Evolutionary conservation across 225 moss, liverwort and hornwort genomes (phyloP).

Genomic region (Lunularia cruciata): DNA sequence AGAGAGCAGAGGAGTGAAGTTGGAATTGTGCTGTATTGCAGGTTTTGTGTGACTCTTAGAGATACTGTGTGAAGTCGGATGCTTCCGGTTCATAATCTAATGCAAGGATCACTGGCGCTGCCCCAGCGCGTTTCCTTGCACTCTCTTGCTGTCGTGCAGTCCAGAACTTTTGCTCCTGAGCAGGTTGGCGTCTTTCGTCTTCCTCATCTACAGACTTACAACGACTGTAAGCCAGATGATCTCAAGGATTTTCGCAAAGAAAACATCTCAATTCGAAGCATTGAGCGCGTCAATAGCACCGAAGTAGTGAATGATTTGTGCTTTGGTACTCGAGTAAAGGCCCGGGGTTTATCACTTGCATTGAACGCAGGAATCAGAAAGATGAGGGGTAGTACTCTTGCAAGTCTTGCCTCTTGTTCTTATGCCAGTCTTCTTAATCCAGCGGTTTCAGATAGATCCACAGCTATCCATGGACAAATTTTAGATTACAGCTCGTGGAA

Average conservation of each 20-base stretch:
- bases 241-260: no score
- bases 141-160: constrained; percentile 7
- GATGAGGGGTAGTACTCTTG: constrained; percentile 21
- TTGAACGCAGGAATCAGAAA: background rate
- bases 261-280: background rate
- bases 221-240: background rate
- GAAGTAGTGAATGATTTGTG: background rate
- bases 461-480: background rate
- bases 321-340: background rate
- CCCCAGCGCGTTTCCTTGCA: constrained; percentile 27
- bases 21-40: no score
- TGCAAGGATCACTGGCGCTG: constrained; percentile 30
- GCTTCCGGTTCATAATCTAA: background rate
- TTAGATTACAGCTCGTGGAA: constrained; percentile 9
- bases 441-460: background rate
- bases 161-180: constrained; percentile 2
- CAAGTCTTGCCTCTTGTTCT: constrained; percentile 11
- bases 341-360: background rate
- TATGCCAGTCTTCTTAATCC: background rate
- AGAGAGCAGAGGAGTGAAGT: no score
- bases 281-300: background rate
- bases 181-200: constrained; percentile 9
- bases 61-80: background rate
- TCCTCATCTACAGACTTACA: background rate
- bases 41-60: no score